Evolutionary conservation across 768 basidiomycete genomes (phyloP).

Genomic region (Russula earlei): DNA sequence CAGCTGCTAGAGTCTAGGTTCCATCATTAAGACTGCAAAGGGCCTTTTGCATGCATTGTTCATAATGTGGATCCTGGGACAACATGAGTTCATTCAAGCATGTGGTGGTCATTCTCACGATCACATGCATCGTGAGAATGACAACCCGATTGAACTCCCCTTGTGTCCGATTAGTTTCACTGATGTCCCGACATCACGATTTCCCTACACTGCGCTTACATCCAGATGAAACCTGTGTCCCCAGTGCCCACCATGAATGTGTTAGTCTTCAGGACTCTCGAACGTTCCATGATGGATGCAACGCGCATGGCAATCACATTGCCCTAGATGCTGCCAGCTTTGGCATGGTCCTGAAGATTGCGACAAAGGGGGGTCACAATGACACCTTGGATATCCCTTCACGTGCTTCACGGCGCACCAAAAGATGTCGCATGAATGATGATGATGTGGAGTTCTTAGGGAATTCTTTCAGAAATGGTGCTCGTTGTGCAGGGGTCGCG

Average conservation of each 20-base stretch:
- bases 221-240: slow-evolving; percentile 53
- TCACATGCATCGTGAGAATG: too few relatives aligned
- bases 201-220: slow-evolving; percentile 55
- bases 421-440: slow-evolving; percentile 8
- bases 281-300: slow-evolving; percentile 31
- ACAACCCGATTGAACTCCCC: too few relatives aligned
- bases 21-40: too few relatives aligned
- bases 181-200: too few relatives aligned
- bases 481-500: background rate
- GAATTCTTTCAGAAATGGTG: background rate
- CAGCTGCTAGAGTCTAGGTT: too few relatives aligned
- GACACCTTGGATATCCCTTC: background rate
- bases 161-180: too few relatives aligned
- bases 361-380: too few relatives aligned
- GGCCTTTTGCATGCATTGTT: too few relatives aligned
- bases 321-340: slow-evolving; percentile 56
- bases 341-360: slow-evolving; percentile 31
- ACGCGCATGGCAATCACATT: slow-evolving; percentile 53
- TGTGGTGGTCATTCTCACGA: too few relatives aligned
- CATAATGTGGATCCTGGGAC: too few relatives aligned
- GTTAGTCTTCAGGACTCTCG: slow-evolving; percentile 29
- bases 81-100: too few relatives aligned
- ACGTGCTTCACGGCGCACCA: background rate
- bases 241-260: slow-evolving; percentile 26
- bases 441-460: slow-evolving; percentile 12